These are phyloP conservation scores for Asterionellopsis glacialis DNA, from an alignment of 108 stramenopile genomes.

Conservation along the genomic window DNA sequence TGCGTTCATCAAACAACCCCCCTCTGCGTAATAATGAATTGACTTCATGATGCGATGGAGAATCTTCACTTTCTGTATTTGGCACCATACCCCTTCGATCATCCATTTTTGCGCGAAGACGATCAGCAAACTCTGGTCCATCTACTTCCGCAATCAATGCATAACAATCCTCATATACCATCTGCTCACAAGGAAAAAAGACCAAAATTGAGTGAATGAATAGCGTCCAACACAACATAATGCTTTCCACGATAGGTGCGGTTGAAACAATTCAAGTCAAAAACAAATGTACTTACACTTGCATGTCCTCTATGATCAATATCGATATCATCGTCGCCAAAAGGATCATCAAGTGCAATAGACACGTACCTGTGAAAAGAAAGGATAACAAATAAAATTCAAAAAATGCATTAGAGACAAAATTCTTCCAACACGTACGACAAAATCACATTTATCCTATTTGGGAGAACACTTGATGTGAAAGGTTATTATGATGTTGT, in stretches of 20 bases:
- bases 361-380: conserved; percentile 29
- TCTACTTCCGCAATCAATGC: conserved; percentile 21
- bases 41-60: too few species aligned
- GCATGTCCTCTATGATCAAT: conserved; percentile 17
- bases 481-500: too few species aligned
- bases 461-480: too few species aligned
- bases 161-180: conserved; percentile 25
- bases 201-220: too few species aligned
- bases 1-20: too few species aligned
- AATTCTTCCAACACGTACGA: too few species aligned
- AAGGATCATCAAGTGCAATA: conserved; percentile 62
- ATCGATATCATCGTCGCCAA: conserved; percentile 46
- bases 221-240: too few species aligned
- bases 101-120: conserved; percentile 16
- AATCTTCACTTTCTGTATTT: too few species aligned
- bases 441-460: too few species aligned
- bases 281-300: conserved; percentile 5
- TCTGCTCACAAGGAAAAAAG: background rate
- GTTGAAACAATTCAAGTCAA: too few species aligned
- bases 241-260: too few species aligned
- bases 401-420: background rate
- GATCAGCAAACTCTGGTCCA: conserved; percentile 26
- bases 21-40: too few species aligned
- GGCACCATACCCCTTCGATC: background rate
- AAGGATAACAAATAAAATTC: conserved; percentile 19